These are phyloP conservation scores for Lipomyces mesembrius DNA, from an alignment of 805 yeast species.

Conservation along the genomic window DNA sequence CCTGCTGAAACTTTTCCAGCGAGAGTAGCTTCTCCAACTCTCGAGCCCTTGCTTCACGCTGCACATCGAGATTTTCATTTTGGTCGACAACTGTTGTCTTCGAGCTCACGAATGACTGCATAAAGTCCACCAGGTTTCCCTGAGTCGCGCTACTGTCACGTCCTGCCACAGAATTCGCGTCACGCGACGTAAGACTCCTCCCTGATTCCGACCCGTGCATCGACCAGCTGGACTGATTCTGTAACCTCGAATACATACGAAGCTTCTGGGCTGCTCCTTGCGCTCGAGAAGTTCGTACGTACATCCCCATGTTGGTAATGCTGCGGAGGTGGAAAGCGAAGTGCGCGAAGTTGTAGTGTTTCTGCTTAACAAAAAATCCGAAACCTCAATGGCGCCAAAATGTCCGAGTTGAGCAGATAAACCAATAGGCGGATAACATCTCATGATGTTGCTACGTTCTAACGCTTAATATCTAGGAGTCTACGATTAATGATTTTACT, in stretches of 20 bases:
- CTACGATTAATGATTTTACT: too few relatives aligned
- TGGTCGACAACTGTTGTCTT: neutral
- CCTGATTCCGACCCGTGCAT: neutral
- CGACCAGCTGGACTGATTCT: neutral
- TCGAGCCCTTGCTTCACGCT: neutral
- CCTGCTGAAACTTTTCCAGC: neutral
- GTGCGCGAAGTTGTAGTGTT: too few relatives aligned
- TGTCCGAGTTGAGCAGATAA: too few relatives aligned
- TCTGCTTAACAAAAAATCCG: neutral
- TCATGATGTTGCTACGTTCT: too few relatives aligned
- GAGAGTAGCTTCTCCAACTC: neutral
- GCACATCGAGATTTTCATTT: neutral
- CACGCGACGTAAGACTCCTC: neutral
- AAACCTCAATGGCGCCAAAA: too few relatives aligned
- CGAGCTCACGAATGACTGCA: neutral
- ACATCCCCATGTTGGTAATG: neutral
- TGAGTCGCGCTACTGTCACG: neutral
- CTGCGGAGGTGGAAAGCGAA: too few relatives aligned
- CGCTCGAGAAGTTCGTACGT: neutral
- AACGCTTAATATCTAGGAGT: too few relatives aligned
- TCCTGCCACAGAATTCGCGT: neutral
- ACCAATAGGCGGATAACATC: too few relatives aligned
- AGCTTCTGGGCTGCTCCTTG: neutral
- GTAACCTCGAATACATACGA: conserved; percentile 1
- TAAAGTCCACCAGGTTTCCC: neutral